phyloP scores from a whole-genome alignment of 78 protist species.

The Dictyostelium purpureum region DNA sequence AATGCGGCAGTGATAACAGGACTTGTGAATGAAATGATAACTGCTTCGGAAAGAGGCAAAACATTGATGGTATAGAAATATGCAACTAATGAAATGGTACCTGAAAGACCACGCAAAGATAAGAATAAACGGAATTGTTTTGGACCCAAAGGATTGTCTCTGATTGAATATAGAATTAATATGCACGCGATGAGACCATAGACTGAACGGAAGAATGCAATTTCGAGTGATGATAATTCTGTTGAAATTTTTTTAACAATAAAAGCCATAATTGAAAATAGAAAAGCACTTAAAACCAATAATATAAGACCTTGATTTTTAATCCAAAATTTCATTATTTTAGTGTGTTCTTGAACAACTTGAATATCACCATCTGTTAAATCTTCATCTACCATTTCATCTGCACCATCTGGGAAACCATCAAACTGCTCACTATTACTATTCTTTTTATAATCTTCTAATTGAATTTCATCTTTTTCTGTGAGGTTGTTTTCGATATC shows the following conservation, averaged over 20 bases:
- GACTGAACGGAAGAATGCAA: slow-evolving; percentile 34
- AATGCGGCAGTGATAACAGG: slow-evolving; percentile 47
- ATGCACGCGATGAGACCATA: slow-evolving; percentile 40
- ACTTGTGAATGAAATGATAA: slow-evolving; percentile 33
- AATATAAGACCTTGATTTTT: slow-evolving; percentile 3
- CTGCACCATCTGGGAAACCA: neutral
- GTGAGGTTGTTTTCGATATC: too few relatives aligned
- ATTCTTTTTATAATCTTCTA: neutral
- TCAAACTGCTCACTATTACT: too few relatives aligned
- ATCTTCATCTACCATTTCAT: neutral
- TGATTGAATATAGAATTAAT: neutral
- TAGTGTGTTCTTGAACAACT: neutral
- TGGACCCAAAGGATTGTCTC: slow-evolving; percentile 39
- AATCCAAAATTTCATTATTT: neutral
- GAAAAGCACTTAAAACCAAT: slow-evolving; percentile 1
- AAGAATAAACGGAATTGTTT: neutral
- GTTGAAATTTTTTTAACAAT: slow-evolving; percentile 2
- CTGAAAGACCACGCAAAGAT: slow-evolving; percentile 20
- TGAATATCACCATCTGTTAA: neutral
- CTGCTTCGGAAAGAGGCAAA: slow-evolving; percentile 45
- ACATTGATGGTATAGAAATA: slow-evolving; percentile 25
- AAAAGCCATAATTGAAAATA: slow-evolving; percentile 50
- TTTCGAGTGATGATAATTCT: neutral
- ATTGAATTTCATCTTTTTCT: too few relatives aligned
- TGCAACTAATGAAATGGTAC: slow-evolving; percentile 37